Percentiles rank a stretch among this genome's conserved stretches.
Conservation (phyloP, 306 rosid genomes). For the Dalbergia cochinchinensis region DNA sequence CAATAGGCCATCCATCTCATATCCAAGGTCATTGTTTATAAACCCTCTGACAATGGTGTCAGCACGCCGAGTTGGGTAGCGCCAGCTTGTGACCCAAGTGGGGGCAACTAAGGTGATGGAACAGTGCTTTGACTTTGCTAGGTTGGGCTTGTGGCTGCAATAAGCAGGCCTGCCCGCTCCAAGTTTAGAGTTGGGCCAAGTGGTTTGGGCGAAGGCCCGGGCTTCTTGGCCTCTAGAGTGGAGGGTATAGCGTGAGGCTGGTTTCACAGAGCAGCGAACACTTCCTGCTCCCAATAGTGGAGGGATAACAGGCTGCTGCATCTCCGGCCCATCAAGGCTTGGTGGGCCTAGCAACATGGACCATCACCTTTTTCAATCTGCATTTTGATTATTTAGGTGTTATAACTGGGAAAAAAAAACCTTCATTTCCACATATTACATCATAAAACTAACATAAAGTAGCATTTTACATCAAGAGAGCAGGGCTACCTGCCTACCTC, state of each 20-base stretch:
- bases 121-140: background rate
- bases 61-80: background rate
- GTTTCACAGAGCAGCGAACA: slow-evolving; percentile 45
- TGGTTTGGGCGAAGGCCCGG: background rate
- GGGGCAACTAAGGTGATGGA: background rate
- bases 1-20: too few relatives aligned
- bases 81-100: background rate
- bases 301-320: slow-evolving; percentile 36
- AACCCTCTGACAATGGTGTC: background rate
- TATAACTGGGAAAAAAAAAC: too few relatives aligned
- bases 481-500: too few relatives aligned
- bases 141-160: background rate
- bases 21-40: background rate
- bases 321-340: too few relatives aligned
- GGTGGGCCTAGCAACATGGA: background rate
- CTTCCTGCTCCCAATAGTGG: slow-evolving; percentile 44
- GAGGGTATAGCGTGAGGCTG: slow-evolving; percentile 49
- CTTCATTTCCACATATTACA: too few relatives aligned
- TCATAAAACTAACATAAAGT: too few relatives aligned
- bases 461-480: too few relatives aligned
- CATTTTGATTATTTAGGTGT: too few relatives aligned
- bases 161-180: background rate
- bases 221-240: background rate
- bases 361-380: background rate
- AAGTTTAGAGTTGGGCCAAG: background rate